Percentiles rank a stretch among this genome's conserved stretches.
Evolutionary conservation across 768 basidiomycete genomes (phyloP).

Genomic region (Cystobasidium onofrii): DNA sequence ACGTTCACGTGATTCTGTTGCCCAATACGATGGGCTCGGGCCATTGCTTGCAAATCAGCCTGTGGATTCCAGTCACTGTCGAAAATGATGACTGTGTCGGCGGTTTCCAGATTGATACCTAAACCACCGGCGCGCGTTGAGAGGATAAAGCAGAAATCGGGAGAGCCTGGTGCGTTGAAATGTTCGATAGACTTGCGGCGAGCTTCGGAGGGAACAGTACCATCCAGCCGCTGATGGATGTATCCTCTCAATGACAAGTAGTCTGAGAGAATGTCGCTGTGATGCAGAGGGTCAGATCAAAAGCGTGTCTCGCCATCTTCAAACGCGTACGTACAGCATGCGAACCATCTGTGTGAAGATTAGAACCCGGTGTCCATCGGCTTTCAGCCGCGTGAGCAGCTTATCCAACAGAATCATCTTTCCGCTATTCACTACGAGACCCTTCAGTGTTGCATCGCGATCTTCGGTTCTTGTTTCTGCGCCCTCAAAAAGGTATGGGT

Average conservation of each 20-base stretch:
- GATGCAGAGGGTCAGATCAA: too few species aligned
- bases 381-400: slow-evolving; percentile 75
- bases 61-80: slow-evolving; percentile 58
- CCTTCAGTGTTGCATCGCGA: slow-evolving; percentile 76
- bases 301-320: too few species aligned
- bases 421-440: slow-evolving; percentile 96
- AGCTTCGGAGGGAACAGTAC: slow-evolving; percentile 76
- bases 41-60: slow-evolving; percentile 90
- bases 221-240: slow-evolving; percentile 86
- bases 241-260: slow-evolving; percentile 87
- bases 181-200: slow-evolving; percentile 94
- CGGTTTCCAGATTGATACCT: slow-evolving; percentile 97
- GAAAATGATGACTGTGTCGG: slow-evolving; percentile 97
- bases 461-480: slow-evolving; percentile 63
- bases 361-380: slow-evolving; percentile 89
- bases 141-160: slow-evolving; percentile 91
- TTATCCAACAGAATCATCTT: slow-evolving; percentile 99
- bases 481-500: slow-evolving; percentile 95
- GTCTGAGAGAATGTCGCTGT: slow-evolving; percentile 82
- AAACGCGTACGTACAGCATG: slow-evolving; percentile 59
- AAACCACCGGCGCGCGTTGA: slow-evolving; percentile 95
- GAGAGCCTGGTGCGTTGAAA: slow-evolving; percentile 85
- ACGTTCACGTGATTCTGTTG: slow-evolving; percentile 98
- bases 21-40: slow-evolving; percentile 95
- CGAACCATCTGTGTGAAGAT: slow-evolving; percentile 99